Conservation (phyloP, 2,329 filamentous ascomycete species). For the Claviceps spartinae region DNA sequence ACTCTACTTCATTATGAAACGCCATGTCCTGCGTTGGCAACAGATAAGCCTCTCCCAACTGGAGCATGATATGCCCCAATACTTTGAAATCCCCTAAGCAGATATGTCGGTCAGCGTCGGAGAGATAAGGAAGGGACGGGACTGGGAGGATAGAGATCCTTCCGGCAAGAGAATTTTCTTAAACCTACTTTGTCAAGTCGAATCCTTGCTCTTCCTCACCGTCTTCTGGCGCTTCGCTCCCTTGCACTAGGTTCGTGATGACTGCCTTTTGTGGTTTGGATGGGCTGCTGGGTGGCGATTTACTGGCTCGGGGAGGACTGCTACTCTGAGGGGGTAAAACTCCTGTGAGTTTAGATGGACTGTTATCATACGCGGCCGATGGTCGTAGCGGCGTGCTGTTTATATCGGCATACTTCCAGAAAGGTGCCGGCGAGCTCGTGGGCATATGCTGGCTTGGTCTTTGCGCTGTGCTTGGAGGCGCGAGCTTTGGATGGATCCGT, state of each 20-base stretch:
- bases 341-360: constrained; percentile 38
- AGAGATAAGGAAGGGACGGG: neutral
- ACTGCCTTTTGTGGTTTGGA: constrained; percentile 26
- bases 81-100: constrained; percentile 47
- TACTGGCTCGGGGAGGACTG: constrained; percentile 37
- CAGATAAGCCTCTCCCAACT: constrained; percentile 31
- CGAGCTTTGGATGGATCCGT: constrained; percentile 58
- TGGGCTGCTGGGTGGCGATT: constrained; percentile 41
- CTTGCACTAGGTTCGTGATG: constrained; percentile 9
- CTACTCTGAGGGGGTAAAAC: constrained; percentile 38
- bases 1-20: constrained; percentile 12
- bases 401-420: constrained; percentile 77
- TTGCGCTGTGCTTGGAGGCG: constrained; percentile 68
- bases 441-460: constrained; percentile 76
- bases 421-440: constrained; percentile 71
- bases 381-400: constrained; percentile 55
- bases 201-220: constrained; percentile 38
- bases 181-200: constrained; percentile 42
- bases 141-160: too few relatives aligned
- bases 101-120: constrained; percentile 11
- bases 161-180: neutral
- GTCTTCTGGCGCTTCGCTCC: constrained; percentile 18
- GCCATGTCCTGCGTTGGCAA: constrained; percentile 27
- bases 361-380: constrained; percentile 37
- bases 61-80: constrained; percentile 50